Base-by-base conservation (phyloP, 352 stramenopile species). In the Pelagophyceae sp. region DNA sequence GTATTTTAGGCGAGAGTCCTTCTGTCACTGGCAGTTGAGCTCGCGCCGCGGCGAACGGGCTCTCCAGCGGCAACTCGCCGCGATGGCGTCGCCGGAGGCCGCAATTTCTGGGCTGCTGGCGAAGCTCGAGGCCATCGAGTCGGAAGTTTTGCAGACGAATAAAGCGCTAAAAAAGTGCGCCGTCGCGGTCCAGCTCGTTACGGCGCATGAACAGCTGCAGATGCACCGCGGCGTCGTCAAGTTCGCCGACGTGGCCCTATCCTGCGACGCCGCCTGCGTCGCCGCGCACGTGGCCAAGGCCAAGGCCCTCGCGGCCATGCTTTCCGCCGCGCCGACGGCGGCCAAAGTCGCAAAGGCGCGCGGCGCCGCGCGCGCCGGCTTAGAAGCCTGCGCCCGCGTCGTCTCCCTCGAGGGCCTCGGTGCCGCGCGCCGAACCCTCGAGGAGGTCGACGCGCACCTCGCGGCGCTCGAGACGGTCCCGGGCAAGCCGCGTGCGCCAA, bases 351-450 rank as follows among this genome's bases (percentile, higher is more conserved):
- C 19, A 72, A 72, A 27, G 35, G 15, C 31, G 63, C 5, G 3
- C 27, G 1, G 35, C 29, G 35, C 29, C 1, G 6, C 31, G 35
- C 29, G 63, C 6, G 35, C 2, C 29, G 63, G 63, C 29, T 32
- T 72, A 1, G n/a, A 17, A 29, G 63, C 63, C 35, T 72, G 63
- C 63, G 63, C 37, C n/a, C 63, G 63, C 63, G 29, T 38, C 63
- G 63, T 72, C 31, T 17, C 63, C 6, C 63, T 72, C 63, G 63
- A 72, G 63, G 63, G 63, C 19, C 63, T 72, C 6, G 15, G 11
- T 1, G 31, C 29, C 63, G 17, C 19, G 11, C 63, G 63, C 19
- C 5, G 29, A 1, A 5, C 15, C 6, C 63, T 72, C 63, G 31
- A 45, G 63, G 40, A 6, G 40, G 6, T 54, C 40, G 40, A 54